phyloP scores from a whole-genome alignment of 495 filamentous ascomycete genomes.

The Penicillium chermesinum region DNA sequence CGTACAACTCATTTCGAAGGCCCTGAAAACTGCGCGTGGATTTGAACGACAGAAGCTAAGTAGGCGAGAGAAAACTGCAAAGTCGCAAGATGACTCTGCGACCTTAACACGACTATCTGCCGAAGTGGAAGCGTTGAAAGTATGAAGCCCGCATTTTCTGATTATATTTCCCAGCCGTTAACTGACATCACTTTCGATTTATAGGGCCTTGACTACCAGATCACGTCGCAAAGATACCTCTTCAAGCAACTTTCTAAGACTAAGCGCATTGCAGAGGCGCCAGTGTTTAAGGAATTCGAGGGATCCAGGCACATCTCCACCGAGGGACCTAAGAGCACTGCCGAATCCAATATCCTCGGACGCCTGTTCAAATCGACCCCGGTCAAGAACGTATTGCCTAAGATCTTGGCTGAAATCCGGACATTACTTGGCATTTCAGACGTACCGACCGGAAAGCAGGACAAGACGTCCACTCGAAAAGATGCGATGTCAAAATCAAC shows the following conservation, averaged over 20 bases:
- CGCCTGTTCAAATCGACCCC: conserved; percentile 71
- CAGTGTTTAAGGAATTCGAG: conserved; percentile 38
- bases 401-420: conserved; percentile 58
- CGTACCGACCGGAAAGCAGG: conserved; percentile 27
- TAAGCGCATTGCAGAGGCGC: conserved; percentile 59
- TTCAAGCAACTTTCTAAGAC: conserved; percentile 69
- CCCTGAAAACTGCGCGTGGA: conserved; percentile 73
- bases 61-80: conserved; percentile 65
- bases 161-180: too few relatives aligned
- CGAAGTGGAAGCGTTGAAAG: conserved; percentile 75
- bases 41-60: conserved; percentile 88
- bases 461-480: conserved; percentile 18
- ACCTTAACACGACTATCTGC: conserved; percentile 55
- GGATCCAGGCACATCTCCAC: conserved; percentile 28
- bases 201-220: conserved; percentile 58
- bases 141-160: conserved; percentile 25
- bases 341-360: conserved; percentile 69
- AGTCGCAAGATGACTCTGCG: conserved; percentile 35
- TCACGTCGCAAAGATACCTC: conserved; percentile 63
- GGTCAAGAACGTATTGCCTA: conserved; percentile 63
- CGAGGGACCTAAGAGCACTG: conserved; percentile 44
- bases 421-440: conserved; percentile 55
- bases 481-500: conserved; percentile 18
- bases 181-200: too few relatives aligned
- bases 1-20: conserved; percentile 56